Evolutionary conservation across 2,329 filamentous ascomycete genomes (phyloP), one percentile per base, ranked within the genome.

Genomic region (Dryadomyces quercivorus): DNA sequence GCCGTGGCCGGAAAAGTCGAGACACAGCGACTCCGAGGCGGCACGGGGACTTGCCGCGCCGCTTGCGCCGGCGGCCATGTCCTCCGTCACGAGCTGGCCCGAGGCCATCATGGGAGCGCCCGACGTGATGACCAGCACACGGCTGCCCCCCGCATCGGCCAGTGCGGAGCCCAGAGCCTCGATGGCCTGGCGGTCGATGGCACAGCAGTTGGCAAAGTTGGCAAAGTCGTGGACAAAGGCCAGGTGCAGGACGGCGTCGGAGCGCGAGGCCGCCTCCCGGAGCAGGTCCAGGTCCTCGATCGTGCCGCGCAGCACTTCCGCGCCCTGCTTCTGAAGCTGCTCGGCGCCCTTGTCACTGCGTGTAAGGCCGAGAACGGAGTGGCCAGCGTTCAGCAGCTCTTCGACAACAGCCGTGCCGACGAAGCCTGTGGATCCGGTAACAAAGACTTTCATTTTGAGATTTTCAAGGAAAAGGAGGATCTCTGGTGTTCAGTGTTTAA

Each of bases 381-480:
- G 69, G 47, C 71, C 72, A 26, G 63, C 57, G 5, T 58, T 26
- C 15, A 73, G 60, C 13, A 74, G 67, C 38, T 70, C 67, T 51
- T 69, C 55, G 21, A 68, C 64, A 15, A 73, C 63, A 7, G 66
- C 63, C 20, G 61, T 59, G 59, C 72, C 72, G 54, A 75, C 64
- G 56, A 69, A 73, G 59, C 72, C 72, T 7, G 70, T 67, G 5
- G 70, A 66, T 44, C 72, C 72, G 7, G 72, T 74, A 49, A 73
- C 64, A 59, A 71, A 72, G 56, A 70, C 63, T 18, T 58, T 63
- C 66, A 69, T 63, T 21, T n/a, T 58, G 53, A 15, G 36, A 16
- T 5, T 12, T 40, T 15, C 4, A 31, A 31, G 26, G 26, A 31
- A 31, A 8, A 40, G 36, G 36, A 40, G 36, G n/a, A n/a, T n/a